phyloP scores from a whole-genome alignment of 257 asterid species.

The Solanum arcanum region DNA sequence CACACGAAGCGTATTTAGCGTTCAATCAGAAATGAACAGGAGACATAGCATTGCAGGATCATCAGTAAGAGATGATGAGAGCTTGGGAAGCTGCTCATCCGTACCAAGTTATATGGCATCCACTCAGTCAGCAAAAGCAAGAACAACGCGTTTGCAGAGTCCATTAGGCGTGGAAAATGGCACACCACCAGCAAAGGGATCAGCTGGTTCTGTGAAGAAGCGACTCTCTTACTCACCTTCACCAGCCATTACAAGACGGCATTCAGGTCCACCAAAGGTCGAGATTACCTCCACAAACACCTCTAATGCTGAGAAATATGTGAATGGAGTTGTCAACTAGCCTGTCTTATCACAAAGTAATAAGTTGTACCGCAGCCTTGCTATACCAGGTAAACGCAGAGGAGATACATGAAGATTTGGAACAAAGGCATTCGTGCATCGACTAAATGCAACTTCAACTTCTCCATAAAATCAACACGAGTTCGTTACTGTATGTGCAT shows the following conservation, averaged over 20 bases:
- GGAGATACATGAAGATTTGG: background rate
- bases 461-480: background rate
- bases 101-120: slow-evolving; percentile 88
- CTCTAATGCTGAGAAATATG: slow-evolving; percentile 11
- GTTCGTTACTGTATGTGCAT: background rate
- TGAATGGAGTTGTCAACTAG: slow-evolving; percentile 12
- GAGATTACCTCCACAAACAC: slow-evolving; percentile 10
- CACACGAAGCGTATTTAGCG: slow-evolving; percentile 48
- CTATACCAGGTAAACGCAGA: background rate
- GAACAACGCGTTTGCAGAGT: slow-evolving; percentile 54
- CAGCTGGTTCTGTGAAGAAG: slow-evolving; percentile 47
- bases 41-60: slow-evolving; percentile 82
- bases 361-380: background rate
- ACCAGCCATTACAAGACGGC: slow-evolving; percentile 64
- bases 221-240: slow-evolving; percentile 80
- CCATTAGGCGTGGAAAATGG: slow-evolving; percentile 57
- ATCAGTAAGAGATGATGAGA: slow-evolving; percentile 74
- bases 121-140: slow-evolving; percentile 80
- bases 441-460: background rate
- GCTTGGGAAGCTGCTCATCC: slow-evolving; percentile 57
- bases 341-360: background rate
- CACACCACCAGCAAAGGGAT: slow-evolving; percentile 36
- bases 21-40: slow-evolving; percentile 53
- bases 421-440: background rate
- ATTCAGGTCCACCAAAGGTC: slow-evolving; percentile 55